Evolutionary conservation across 192 early-diverging fungal genomes (phyloP).

Genomic region (Backusella macrospora): DNA sequence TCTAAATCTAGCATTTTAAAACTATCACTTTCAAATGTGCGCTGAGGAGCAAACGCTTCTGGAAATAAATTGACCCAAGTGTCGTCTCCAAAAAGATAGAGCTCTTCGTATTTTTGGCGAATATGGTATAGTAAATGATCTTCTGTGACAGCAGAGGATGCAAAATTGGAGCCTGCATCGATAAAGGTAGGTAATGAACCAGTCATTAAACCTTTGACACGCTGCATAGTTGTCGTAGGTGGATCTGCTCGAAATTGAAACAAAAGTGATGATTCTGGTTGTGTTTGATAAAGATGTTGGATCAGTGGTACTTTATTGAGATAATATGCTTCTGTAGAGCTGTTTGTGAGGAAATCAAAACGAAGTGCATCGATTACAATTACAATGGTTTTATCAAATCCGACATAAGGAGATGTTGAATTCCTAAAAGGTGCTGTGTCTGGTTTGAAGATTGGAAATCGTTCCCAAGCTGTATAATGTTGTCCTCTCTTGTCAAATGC

Average conservation of each 20-base stretch:
- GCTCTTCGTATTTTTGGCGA: constrained; percentile 27
- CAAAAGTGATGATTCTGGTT: constrained; percentile 61
- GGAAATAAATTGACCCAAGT: constrained; percentile 94
- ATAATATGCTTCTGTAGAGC: constrained; percentile 38
- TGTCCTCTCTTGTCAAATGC: constrained; percentile 46
- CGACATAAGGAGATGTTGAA: neutral
- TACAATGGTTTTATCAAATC: constrained; percentile 48
- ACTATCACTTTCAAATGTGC: constrained; percentile 63
- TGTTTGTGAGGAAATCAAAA: constrained; percentile 52
- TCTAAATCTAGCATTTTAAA: constrained; percentile 90
- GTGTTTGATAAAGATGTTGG: constrained; percentile 44
- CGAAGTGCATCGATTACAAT: constrained; percentile 78
- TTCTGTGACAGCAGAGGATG: constrained; percentile 68
- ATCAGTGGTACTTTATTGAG: constrained; percentile 56
- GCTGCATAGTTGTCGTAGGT: constrained; percentile 82
- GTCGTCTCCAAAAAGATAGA: constrained; percentile 93
- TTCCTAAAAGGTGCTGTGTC: neutral
- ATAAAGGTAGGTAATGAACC: constrained; percentile 85
- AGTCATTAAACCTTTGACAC: constrained; percentile 80
- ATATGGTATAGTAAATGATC: constrained; percentile 71
- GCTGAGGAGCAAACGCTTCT: constrained; percentile 45
- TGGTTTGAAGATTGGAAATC: constrained; percentile 19
- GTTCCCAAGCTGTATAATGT: constrained; percentile 24
- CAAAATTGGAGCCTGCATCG: constrained; percentile 83
- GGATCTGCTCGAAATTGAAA: constrained; percentile 80